These are phyloP conservation scores for Melianthus villosus DNA, from an alignment of 441 rosid genomes.

Conservation along the genomic window DNA sequence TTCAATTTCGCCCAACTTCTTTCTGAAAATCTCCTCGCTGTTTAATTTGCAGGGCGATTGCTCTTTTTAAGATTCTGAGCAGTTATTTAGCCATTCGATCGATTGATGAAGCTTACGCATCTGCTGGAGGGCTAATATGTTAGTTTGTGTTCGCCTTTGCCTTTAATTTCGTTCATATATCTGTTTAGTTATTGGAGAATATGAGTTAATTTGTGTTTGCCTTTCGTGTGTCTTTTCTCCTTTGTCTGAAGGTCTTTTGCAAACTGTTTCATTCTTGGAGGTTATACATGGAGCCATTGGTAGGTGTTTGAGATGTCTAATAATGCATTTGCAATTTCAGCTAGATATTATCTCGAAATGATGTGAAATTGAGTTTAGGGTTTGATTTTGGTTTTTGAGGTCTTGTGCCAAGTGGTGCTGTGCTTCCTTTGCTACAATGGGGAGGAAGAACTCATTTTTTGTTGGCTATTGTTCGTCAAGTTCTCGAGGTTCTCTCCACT, in stretches of 20 bases:
- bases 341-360: not conserved
- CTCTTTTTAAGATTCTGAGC: conserved; percentile 26
- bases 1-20: not conserved
- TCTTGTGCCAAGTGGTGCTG: conserved; percentile 62
- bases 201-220: not conserved
- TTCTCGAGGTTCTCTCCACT: conserved; percentile 31
- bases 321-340: no score
- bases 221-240: not conserved
- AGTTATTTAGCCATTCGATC: conserved; percentile 24
- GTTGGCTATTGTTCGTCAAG: conserved; percentile 28
- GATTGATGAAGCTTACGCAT: conserved; percentile 36
- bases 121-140: conserved; percentile 60
- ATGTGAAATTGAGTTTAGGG: not conserved
- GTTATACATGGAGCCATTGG: conserved; percentile 80
- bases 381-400: conserved; percentile 19
- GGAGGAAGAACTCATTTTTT: conserved; percentile 60
- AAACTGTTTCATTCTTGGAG: conserved; percentile 45
- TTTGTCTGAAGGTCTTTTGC: conserved; percentile 41
- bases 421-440: conserved; percentile 79
- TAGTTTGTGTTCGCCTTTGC: no score
- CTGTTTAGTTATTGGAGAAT: no score
- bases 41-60: conserved; percentile 26
- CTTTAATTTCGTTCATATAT: no score
- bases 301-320: conserved; percentile 12
- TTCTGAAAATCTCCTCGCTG: not conserved